A percentile compares a stretch with the other conserved stretches of the same genome.
Evolutionary conservation across 441 rosid species (phyloP).

Genomic region (Aleurites moluccanus): DNA sequence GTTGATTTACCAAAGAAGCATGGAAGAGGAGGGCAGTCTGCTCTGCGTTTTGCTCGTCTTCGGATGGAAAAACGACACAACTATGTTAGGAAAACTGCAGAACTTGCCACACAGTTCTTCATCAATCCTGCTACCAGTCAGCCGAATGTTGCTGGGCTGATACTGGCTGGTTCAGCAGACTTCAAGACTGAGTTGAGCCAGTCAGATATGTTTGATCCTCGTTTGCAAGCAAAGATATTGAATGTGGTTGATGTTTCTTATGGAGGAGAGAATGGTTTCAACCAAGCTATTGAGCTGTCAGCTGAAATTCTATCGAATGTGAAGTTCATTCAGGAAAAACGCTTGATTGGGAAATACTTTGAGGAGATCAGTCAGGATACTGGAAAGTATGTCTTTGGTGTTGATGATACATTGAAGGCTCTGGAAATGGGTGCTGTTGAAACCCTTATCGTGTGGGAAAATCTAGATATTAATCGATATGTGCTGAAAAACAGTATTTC

Average conservation of each 20-base stretch:
- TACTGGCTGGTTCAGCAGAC: constrained; percentile 88
- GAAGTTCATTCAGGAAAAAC: constrained; percentile 79
- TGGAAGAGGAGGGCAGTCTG: constrained; percentile 97
- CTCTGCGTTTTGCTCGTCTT: constrained; percentile 84
- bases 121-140: constrained; percentile 88
- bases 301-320: constrained; percentile 81
- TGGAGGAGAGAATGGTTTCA: constrained; percentile 83
- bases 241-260: constrained; percentile 84
- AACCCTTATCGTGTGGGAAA: constrained; percentile 81
- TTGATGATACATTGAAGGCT: constrained; percentile 74
- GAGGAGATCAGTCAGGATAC: constrained; percentile 89
- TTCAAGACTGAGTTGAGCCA: constrained; percentile 88
- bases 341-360: constrained; percentile 75
- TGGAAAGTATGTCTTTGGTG: constrained; percentile 74
- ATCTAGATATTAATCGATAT: constrained; percentile 69
- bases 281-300: constrained; percentile 79
- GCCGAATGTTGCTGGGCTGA: constrained; percentile 74
- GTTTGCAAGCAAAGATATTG: constrained; percentile 78
- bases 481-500: constrained; percentile 52
- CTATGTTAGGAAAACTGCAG: constrained; percentile 84
- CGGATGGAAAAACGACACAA: constrained; percentile 92
- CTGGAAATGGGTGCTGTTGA: constrained; percentile 83
- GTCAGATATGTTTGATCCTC: constrained; percentile 86
- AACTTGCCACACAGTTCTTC: constrained; percentile 80
- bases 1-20: constrained; percentile 92